Evolutionary conservation across 78 protist species (phyloP), one percentile per base, ranked within the genome.

Genomic region (Dictyostelium purpureum): DNA sequence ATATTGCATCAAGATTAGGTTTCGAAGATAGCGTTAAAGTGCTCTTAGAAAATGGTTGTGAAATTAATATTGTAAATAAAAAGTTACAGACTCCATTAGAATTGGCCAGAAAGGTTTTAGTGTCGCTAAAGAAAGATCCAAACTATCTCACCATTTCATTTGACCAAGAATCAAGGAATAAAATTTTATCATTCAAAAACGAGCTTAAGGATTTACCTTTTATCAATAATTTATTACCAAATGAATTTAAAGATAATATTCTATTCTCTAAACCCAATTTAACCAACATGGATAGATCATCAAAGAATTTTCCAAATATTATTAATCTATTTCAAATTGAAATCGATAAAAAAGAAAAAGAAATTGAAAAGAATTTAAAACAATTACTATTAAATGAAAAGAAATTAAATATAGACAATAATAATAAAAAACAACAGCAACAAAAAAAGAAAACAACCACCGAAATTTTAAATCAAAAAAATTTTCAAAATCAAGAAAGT

Each of bases 51-150:
- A 6, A 28, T 33, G 90, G 80, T 18, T n/a, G 74, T n/a, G 80
- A 67, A 28, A 83, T 83, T 24, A 70, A 83, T 43, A 49, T 33
- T 35, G 67, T 51, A 11, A 83, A 83, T 31, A 83, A 83, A 24
- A 71, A 12, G 12, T 10, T 35, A 21, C 71, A 71, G 18, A 69
- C 90, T 18, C 90, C 90, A 26, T 31, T 70, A 1, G 90, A 83
- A 40, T 43, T 56, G 6, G 69, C 52, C 51, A 67, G 40, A 66
- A 33, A 40, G 26, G 18, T 52, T n/a, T 18, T 79, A 24, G 35
- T 42, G 26, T 7, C 1, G 12, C 19, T 61, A 9, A 79, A 79
- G 2, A 35, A 31, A 1, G 73, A 79, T n/a, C 47, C 18, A 14
- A 21, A 33, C 18, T 43, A 11, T 37, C 11, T 47, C 28, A 57